A percentile compares a stretch with the other conserved stretches of the same genome.
phyloP scores from a whole-genome alignment of 139 green algal species.

The Tetraselmis chui region DNA sequence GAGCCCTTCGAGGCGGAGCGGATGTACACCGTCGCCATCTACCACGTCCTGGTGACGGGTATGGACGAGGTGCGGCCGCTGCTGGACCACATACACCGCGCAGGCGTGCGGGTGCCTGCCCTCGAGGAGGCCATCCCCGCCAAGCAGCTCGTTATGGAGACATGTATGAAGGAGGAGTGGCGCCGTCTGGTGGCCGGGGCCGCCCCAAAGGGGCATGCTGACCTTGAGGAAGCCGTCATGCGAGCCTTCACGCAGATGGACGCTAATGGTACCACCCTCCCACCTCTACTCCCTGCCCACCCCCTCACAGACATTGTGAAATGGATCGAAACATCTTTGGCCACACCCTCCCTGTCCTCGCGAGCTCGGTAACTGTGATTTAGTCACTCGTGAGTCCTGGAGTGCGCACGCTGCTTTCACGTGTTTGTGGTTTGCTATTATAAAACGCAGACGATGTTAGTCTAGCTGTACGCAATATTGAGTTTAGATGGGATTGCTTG shows the following conservation, averaged over 20 bases:
- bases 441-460: too few species aligned
- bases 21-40: neutral
- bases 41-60: neutral
- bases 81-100: neutral
- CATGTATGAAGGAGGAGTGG: neutral
- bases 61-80: neutral
- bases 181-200: neutral
- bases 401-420: too few species aligned
- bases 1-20: neutral
- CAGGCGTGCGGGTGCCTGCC: neutral
- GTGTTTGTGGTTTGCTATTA: too few species aligned
- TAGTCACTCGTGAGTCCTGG: too few species aligned
- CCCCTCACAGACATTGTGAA: too few species aligned
- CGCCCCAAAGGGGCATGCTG: neutral
- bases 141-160: neutral
- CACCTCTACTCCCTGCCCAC: too few species aligned
- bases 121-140: neutral
- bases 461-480: too few species aligned
- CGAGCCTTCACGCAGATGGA: neutral
- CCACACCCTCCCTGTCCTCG: too few species aligned
- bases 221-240: neutral
- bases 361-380: too few species aligned
- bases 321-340: too few species aligned
- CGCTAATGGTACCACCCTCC: neutral
- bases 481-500: too few species aligned